Percentiles rank a stretch among this genome's conserved stretches.
Evolutionary conservation across 2,329 filamentous ascomycete genomes (phyloP).

Genomic region (Diaporthe vaccinii): DNA sequence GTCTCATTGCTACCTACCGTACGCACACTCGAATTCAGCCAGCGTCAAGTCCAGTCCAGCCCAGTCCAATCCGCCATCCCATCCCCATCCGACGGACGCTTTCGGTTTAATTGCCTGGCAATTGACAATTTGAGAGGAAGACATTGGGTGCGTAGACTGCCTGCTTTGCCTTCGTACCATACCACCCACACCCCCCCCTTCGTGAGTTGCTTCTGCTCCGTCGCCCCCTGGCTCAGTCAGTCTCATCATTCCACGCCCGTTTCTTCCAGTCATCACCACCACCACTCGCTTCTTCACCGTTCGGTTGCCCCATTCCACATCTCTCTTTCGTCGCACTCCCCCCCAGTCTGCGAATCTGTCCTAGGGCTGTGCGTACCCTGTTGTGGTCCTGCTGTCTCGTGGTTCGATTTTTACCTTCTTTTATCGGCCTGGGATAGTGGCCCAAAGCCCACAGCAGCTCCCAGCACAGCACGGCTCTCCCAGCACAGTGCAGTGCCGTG

Average conservation of each 20-base stretch:
- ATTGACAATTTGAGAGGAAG: neutral
- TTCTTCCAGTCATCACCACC: conserved; percentile 5
- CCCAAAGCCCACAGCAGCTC: conserved; percentile 19
- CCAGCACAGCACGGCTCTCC: conserved; percentile 11
- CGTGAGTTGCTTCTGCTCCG: conserved; percentile 2
- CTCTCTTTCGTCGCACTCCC: conserved; percentile 16
- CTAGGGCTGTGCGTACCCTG: conserved; percentile 14
- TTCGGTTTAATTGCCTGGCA: conserved; percentile 23
- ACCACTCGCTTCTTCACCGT: conserved; percentile 26
- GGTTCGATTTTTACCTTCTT: conserved; percentile 5
- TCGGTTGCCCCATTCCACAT: conserved; percentile 5
- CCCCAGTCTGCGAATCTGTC: conserved; percentile 6
- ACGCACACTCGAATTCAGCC: conserved; percentile 1
- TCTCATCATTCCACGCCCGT: conserved; percentile 27
- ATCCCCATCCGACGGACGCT: conserved; percentile 9
- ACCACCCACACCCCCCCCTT: neutral
- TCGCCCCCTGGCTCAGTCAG: conserved; percentile 20
- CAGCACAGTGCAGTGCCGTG: conserved; percentile 29
- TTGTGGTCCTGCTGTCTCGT: neutral
- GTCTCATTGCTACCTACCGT: neutral
- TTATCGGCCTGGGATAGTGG: conserved; percentile 21
- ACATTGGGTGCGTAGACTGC: conserved; percentile 27
- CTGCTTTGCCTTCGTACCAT: neutral
- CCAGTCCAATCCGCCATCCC: conserved; percentile 16
- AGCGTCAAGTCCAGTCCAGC: conserved; percentile 8